Evolutionary conservation across 441 rosid genomes (phyloP).

Genomic region (Kokia cookei): DNA sequence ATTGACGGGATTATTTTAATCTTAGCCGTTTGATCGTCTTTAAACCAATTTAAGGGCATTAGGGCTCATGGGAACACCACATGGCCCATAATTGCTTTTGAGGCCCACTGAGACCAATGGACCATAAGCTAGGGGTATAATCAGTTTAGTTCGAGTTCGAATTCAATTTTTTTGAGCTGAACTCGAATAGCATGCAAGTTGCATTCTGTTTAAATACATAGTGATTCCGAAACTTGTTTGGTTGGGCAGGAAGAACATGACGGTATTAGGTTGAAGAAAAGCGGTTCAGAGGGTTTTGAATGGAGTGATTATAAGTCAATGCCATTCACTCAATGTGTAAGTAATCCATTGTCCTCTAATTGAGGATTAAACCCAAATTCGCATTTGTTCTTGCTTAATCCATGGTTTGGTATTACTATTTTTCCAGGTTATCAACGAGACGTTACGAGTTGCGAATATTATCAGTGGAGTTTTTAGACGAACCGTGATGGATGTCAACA

Average conservation of each 20-base stretch:
- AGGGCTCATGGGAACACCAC: neutral
- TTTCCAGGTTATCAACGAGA: conserved; percentile 81
- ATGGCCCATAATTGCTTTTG: neutral
- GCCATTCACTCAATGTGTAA: conserved; percentile 96
- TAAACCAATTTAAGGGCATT: neutral
- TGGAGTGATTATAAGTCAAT: conserved; percentile 95
- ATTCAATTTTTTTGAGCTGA: no score
- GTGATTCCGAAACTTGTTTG: neutral
- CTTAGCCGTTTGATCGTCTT: conserved; percentile 8
- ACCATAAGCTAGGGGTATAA: neutral
- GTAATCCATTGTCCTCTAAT: conserved; percentile 13
- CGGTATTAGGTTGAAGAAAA: conserved; percentile 55
- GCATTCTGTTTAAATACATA: no score
- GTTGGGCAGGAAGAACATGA: conserved; percentile 78
- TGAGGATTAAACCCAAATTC: no score
- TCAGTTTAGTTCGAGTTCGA: no score
- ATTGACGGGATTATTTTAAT: conserved; percentile 5
- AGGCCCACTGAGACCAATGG: neutral
- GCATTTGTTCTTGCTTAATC: neutral
- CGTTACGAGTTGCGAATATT: conserved; percentile 79
- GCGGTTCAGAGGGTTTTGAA: conserved; percentile 43
- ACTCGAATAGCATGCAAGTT: no score
- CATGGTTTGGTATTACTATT: neutral
- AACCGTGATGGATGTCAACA: conserved; percentile 55
- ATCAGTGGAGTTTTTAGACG: conserved; percentile 85